Percentiles rank a stretch among this genome's conserved stretches.
Conservation (phyloP, 805 yeast species). For the Starmerella kuoi region DNA sequence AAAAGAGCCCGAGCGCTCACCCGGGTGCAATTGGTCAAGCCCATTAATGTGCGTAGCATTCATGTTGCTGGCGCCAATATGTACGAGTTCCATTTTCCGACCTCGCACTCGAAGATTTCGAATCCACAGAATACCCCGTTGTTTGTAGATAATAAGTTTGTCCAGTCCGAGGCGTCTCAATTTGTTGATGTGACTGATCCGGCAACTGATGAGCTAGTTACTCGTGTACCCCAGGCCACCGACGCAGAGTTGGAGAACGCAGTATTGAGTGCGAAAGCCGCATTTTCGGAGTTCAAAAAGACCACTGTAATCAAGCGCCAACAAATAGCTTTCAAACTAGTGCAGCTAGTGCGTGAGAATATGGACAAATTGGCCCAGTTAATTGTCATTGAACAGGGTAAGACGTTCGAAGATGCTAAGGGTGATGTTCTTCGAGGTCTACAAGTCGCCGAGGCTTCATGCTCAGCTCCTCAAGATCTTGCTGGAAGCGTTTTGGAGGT, state of each 20-base stretch:
- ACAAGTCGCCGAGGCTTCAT: slow-evolving; percentile 68
- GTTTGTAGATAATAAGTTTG: slow-evolving; percentile 38
- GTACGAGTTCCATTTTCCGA: slow-evolving; percentile 21
- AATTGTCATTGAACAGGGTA: slow-evolving; percentile 63
- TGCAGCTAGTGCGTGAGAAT: slow-evolving; percentile 48
- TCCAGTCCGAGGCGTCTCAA: slow-evolving; percentile 38
- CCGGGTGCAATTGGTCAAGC: too few species aligned
- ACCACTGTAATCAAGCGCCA: slow-evolving; percentile 40
- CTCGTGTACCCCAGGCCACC: slow-evolving; percentile 63
- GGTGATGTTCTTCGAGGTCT: slow-evolving; percentile 67
- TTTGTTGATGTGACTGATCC: slow-evolving; percentile 70
- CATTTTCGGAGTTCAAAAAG: slow-evolving; percentile 48
- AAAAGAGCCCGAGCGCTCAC: too few species aligned
- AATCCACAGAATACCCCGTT: slow-evolving; percentile 29
- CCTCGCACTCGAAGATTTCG: slow-evolving; percentile 26
- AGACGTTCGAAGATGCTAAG: slow-evolving; percentile 59
- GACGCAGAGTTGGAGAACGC: slow-evolving; percentile 53
- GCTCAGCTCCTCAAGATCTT: slow-evolving; percentile 48
- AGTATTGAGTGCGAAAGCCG: slow-evolving; percentile 48
- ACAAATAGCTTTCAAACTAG: slow-evolving; percentile 58
- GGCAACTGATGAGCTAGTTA: slow-evolving; percentile 54
- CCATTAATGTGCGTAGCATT: not conserved
- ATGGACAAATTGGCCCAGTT: slow-evolving; percentile 56
- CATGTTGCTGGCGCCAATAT: not conserved
- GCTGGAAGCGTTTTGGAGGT: slow-evolving; percentile 56